Evolutionary conservation across 495 filamentous ascomycete species (phyloP).

Genomic region (Apodospora peruviana): DNA sequence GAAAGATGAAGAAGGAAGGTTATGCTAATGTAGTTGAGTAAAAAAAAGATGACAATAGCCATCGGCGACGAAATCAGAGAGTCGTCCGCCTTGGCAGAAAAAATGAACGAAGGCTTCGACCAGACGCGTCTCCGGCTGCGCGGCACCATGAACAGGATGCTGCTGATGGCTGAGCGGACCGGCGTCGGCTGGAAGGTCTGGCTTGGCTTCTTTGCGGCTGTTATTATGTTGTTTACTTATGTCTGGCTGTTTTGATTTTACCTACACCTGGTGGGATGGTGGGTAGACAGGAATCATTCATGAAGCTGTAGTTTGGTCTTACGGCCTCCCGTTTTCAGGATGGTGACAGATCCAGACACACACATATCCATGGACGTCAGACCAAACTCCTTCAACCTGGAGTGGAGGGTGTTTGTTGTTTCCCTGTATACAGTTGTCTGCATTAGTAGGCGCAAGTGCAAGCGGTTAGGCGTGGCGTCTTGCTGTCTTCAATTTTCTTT

Average conservation of each 20-base stretch:
- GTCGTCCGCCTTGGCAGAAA: constrained; percentile 74
- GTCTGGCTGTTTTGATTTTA: constrained; percentile 86
- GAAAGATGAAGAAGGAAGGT: neutral
- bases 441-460: too few species aligned
- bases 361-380: too few species aligned
- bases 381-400: too few species aligned
- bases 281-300: too few species aligned
- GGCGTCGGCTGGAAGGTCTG: constrained; percentile 94
- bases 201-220: constrained; percentile 77
- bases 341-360: too few species aligned
- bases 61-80: constrained; percentile 94
- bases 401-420: too few species aligned
- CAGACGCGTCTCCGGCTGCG: constrained; percentile 69
- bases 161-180: constrained; percentile 88
- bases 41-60: constrained; percentile 80
- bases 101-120: constrained; percentile 90
- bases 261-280: too few species aligned
- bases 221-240: constrained; percentile 76
- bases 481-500: too few species aligned
- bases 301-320: too few species aligned
- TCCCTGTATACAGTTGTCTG: too few species aligned
- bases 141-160: constrained; percentile 95
- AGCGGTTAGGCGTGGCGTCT: too few species aligned
- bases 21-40: neutral
- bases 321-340: too few species aligned